A percentile compares a stretch with the other conserved stretches of the same genome.
Evolutionary conservation across 1,284 basidiomycete species (phyloP).

Genomic region (Cystobasidium slooffiae): DNA sequence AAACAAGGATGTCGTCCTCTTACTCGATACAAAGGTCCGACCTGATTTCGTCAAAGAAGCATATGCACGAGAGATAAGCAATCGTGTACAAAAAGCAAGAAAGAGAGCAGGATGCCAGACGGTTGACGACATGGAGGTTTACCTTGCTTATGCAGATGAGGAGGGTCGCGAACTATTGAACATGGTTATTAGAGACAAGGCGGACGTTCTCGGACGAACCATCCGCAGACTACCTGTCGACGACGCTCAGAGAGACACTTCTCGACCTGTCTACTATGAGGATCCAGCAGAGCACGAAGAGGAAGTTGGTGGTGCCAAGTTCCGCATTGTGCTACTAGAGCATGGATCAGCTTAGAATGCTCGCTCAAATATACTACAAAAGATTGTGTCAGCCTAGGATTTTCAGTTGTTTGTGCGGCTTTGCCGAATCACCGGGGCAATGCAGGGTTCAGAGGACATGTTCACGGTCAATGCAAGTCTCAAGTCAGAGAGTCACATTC

Average conservation of each 20-base stretch:
- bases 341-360: constrained; percentile 14
- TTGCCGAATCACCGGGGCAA: too few species aligned
- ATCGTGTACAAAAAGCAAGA: constrained; percentile 91
- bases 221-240: constrained; percentile 74
- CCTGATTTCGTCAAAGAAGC: constrained; percentile 86
- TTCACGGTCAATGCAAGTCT: too few species aligned
- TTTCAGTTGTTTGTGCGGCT: background rate
- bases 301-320: constrained; percentile 45
- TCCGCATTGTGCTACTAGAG: constrained; percentile 45
- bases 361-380: background rate
- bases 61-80: constrained; percentile 85
- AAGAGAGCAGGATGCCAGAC: constrained; percentile 95
- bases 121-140: constrained; percentile 91
- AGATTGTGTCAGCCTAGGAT: background rate
- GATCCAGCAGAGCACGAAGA: constrained; percentile 45
- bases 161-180: constrained; percentile 67
- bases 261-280: constrained; percentile 34
- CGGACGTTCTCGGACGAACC: constrained; percentile 75
- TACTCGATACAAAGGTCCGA: constrained; percentile 85
- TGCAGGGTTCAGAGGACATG: too few species aligned
- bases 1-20: constrained; percentile 91
- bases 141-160: constrained; percentile 63
- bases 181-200: constrained; percentile 71
- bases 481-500: too few species aligned
- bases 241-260: constrained; percentile 59